phyloP scores from a whole-genome alignment of 176 grass and related monocot species.

The maize (Zea mays) region Zm-B73-REFERENCE-NAM-5.0 NC_050100.1:11305001-11305500 shows the following conservation, averaged over 20 bases:
- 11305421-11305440: conserved; percentile 78
- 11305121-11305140: neutral
- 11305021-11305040: conserved; percentile 1
- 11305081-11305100: neutral
- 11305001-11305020: neutral
- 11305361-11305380: conserved; percentile 96
- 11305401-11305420: conserved; percentile 92
- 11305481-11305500: conserved; percentile 95
- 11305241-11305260: neutral
- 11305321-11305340: conserved; percentile 92
- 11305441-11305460: conserved; percentile 98
- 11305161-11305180: neutral
- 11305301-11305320: conserved; percentile 95
- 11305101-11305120: neutral
- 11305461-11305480: conserved; percentile 95
- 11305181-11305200: neutral
- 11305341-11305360: conserved; percentile 81
- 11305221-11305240: too few species aligned
- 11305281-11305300: conserved; percentile 95
- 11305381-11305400: conserved; percentile 98
- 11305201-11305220: neutral
- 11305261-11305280: neutral
- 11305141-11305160: conserved; percentile 5
- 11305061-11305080: neutral
- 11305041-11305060: neutral